Evolutionary conservation across 1,284 basidiomycete genomes (phyloP), one percentile per base, ranked within the genome.

Genomic region (Phellopilus nigrolimitatus): DNA sequence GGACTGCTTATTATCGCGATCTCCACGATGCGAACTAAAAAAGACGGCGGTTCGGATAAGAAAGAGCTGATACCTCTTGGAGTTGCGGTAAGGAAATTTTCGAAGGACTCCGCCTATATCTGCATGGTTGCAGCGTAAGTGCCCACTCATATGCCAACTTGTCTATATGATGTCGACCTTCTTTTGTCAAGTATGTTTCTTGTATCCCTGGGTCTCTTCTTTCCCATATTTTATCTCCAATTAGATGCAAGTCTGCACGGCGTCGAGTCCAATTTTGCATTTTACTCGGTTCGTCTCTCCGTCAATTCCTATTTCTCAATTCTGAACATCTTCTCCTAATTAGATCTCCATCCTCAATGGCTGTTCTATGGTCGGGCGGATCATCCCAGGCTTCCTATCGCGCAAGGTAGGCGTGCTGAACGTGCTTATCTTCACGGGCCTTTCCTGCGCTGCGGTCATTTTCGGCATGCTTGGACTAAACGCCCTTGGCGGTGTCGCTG

Each of bases 151-250:
- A 17, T 10, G n/a, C 24, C 19, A 9, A 33, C 24, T 22, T 9
- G 24, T 12, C 5, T 38, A 10, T 4, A n/a, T 7, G 2, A 19
- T 38, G 34, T 13, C 22, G 5, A n/a, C 24, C 5, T 45, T 19
- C 8, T 17, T 3, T 25, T 37, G 12, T 44, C 19, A 37, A 71
- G 72, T 21, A 69, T 68, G 6, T 55, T 66, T 30, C 49, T 68
- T 33, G 57, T 65, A 21, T 56, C 70, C 3, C 52, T 61, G 1
- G 72, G 71, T 2, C 40, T 74, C 71, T 74, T 69, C 55, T 72
- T 72, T 53, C 72, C 73, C 0, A 65, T 71, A 19, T 75, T 72
- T 60, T 76, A 72, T 56, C 52, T 75, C 2, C 74, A 75, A 53
- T 57, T 75, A 3, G 66, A 71, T 48, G 66, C 72, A 2, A 67